These are phyloP conservation scores for Aspergillus taichungensis DNA, from an alignment of 495 filamentous ascomycete species.

Conservation along the genomic window DNA sequence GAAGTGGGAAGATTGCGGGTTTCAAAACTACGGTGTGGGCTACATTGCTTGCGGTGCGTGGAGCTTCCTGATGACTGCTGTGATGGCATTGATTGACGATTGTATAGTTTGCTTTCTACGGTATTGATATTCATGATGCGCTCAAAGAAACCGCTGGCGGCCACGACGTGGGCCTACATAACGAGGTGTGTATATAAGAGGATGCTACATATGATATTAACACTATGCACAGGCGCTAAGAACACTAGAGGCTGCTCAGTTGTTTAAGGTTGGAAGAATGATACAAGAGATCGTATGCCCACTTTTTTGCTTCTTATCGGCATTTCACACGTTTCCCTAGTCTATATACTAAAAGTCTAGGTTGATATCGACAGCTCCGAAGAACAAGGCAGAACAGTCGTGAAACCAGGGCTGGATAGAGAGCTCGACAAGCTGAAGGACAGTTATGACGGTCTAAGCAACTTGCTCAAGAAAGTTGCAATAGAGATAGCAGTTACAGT, in stretches of 20 bases:
- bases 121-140: constrained; percentile 58
- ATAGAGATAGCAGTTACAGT: constrained; percentile 50
- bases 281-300: constrained; percentile 54
- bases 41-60: constrained; percentile 45
- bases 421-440: constrained; percentile 72
- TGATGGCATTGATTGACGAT: constrained; percentile 8
- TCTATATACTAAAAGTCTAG: constrained; percentile 19
- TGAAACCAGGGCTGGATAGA: constrained; percentile 62
- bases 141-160: constrained; percentile 53
- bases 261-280: constrained; percentile 57
- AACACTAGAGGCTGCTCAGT: constrained; percentile 38
- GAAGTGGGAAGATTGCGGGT: constrained; percentile 44
- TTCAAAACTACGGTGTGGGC: constrained; percentile 66
- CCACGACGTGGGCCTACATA: constrained; percentile 44
- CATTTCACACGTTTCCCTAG: no score
- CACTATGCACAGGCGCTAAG: constrained; percentile 21
- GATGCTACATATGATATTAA: constrained; percentile 3
- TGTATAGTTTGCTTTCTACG: constrained; percentile 54
- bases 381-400: constrained; percentile 63
- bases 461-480: constrained; percentile 60
- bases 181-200: constrained; percentile 38
- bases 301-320: background rate
- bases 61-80: background rate
- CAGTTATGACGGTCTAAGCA: constrained; percentile 66
- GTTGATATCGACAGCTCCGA: constrained; percentile 78